phyloP scores from a whole-genome alignment of 805 yeast species.

The Metschnikowia continentalis region DNA sequence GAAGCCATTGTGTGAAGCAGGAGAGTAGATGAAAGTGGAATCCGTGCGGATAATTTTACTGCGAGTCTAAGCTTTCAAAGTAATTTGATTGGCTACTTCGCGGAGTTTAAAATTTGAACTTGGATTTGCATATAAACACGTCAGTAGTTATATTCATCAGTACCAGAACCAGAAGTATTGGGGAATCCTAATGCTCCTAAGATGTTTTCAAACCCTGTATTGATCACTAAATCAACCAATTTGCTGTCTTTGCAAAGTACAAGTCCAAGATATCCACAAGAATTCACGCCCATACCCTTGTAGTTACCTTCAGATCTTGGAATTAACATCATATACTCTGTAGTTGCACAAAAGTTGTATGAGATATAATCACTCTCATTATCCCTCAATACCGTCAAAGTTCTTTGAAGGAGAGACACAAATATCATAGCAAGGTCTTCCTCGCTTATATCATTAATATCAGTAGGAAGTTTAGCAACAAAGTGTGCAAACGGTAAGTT shows the following conservation, averaged over 20 bases:
- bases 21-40: conserved; percentile 1
- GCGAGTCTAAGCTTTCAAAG: conserved; percentile 11
- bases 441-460: conserved; percentile 42
- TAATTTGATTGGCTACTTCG: conserved; percentile 13
- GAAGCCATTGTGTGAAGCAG: conserved; percentile 42
- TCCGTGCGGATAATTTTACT: conserved; percentile 4
- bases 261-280: conserved; percentile 78
- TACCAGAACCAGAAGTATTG: conserved; percentile 49
- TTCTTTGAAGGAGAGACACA: conserved; percentile 66
- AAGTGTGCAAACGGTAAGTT: conserved; percentile 77
- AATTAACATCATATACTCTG: conserved; percentile 78
- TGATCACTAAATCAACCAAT: conserved; percentile 42
- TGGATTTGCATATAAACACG: conserved; percentile 3
- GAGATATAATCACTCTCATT: conserved; percentile 46
- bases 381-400: conserved; percentile 63
- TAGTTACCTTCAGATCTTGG: conserved; percentile 66
- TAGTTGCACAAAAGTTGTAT: conserved; percentile 79
- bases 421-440: conserved; percentile 65
- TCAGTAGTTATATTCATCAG: conserved; percentile 64
- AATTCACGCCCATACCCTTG: conserved; percentile 61
- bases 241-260: conserved; percentile 68
- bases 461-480: conserved; percentile 54
- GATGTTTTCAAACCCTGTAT: conserved; percentile 49
- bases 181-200: conserved; percentile 66
- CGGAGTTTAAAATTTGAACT: neutral